Evolutionary conservation across 2,329 filamentous ascomycete species (phyloP).

Genomic region (Exophiala dermatitidis): DNA sequence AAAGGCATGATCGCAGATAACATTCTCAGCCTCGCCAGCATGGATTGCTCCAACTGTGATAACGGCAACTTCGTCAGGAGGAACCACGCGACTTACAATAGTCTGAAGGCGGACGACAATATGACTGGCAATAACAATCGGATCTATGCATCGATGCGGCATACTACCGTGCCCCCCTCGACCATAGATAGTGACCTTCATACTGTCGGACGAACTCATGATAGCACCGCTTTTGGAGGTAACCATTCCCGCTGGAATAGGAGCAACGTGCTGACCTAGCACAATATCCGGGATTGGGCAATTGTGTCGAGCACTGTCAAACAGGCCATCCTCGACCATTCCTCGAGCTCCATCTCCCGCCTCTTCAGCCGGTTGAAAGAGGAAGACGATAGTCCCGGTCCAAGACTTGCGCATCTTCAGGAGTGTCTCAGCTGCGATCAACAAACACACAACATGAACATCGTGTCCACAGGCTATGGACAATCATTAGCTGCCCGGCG

Average conservation of each 20-base stretch:
- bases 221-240: conserved; percentile 34
- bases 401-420: conserved; percentile 41
- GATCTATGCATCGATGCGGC: conserved; percentile 51
- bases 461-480: conserved; percentile 44
- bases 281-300: conserved; percentile 49
- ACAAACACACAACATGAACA: conserved; percentile 51
- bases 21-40: conserved; percentile 53
- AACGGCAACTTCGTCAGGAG: conserved; percentile 48
- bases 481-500: background rate
- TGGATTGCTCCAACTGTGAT: conserved; percentile 52
- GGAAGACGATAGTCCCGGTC: conserved; percentile 56
- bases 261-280: conserved; percentile 52
- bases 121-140: conserved; percentile 50
- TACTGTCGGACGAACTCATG: conserved; percentile 38
- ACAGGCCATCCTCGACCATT: conserved; percentile 56
- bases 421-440: conserved; percentile 49
- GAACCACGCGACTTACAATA: conserved; percentile 49
- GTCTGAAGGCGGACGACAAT: conserved; percentile 52
- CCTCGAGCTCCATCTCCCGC: conserved; percentile 53
- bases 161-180: conserved; percentile 52
- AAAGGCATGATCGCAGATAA: conserved; percentile 49
- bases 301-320: conserved; percentile 29
- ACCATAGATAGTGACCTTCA: conserved; percentile 49
- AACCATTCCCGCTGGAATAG: conserved; percentile 35
- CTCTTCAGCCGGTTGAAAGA: conserved; percentile 64